Base-by-base conservation (phyloP, 2,329 filamentous ascomycete species). In the Fusarium subglutinans region DNA sequence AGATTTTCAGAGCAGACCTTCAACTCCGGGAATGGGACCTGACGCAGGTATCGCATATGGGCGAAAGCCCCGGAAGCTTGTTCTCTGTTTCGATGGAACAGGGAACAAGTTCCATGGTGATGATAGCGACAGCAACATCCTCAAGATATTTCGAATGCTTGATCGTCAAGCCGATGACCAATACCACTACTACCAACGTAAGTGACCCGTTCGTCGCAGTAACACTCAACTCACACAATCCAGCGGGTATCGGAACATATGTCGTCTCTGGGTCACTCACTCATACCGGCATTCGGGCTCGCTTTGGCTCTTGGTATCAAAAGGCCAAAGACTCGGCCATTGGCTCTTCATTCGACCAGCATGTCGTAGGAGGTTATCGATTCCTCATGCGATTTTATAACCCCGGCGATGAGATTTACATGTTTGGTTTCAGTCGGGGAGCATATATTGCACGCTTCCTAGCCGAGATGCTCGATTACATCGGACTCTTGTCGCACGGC, bases 401-500 rank as follows among this genome's bases (percentile, higher is more conserved):
- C 50, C 87, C 88, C 0, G 88, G 88, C 30, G 89, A 91, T 69
- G 87, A 90, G 66, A 92, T 93, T 41, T 93, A 90, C 79, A 90
- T 94, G 82, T 93, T 94, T 68, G 92, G 92, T 1, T 94, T 94
- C 82, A 92, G 90, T 48, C 88, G 92, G 26, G 92, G 92, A 24
- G 88, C 92, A 3, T 94, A 94, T 77, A 92, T 93, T 48, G 92
- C 92, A 1, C 89, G 92, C 6, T 94, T 94, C 77, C 83, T 94
- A 2, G 93, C 94, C 1, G 93, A 96, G 79, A 96, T 96, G 94
- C 87, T 96, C 12, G 93, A 96, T 77, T 91, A 93, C 75, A 91
- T 96, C 62, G 94, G 94, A 3, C 86, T 97, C 0, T 86, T 97
- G 20, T 92, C 91, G 18, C 91, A 93, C 58, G 94, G 94, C 17